These are phyloP conservation scores for Trypanosoma grayi DNA, from an alignment of 208 protist genomes.

Conservation along the genomic window DNA sequence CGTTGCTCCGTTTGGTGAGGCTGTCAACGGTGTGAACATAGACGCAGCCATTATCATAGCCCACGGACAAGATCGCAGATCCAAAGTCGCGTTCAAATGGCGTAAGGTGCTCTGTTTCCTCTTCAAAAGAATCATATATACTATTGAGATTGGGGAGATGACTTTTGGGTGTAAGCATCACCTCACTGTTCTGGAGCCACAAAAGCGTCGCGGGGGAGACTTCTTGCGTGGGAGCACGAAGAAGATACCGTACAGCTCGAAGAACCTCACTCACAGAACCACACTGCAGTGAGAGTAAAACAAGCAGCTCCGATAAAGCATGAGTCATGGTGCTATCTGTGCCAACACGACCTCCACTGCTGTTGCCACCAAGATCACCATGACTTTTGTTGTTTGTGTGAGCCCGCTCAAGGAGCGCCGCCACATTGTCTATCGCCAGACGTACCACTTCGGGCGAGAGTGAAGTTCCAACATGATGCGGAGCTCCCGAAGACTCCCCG, in stretches of 20 bases:
- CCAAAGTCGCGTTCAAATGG: conserved; percentile 35
- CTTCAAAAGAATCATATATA: conserved; percentile 46
- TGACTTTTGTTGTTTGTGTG: not conserved
- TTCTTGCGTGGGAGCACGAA: conserved; percentile 33
- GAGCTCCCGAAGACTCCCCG: conserved; percentile 31
- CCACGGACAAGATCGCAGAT: conserved; percentile 49
- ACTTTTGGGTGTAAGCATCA: conserved; percentile 37
- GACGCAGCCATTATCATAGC: conserved; percentile 46
- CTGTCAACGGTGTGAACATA: conserved; percentile 68
- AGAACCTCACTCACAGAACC: conserved; percentile 72
- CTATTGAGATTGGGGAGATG: conserved; percentile 50
- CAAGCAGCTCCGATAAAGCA: conserved; percentile 58
- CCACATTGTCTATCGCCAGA: conserved; percentile 58
- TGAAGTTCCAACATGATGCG: conserved; percentile 11
- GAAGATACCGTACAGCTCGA: conserved; percentile 53
- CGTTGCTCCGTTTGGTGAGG: conserved; percentile 53
- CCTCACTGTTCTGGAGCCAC: conserved; percentile 54
- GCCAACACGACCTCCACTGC: not conserved
- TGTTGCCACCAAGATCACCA: not conserved
- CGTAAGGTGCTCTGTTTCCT: conserved; percentile 52
- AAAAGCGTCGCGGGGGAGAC: conserved; percentile 35
- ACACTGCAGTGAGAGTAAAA: conserved; percentile 73
- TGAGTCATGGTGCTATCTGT: conserved; percentile 8
- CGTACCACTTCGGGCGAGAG: conserved; percentile 57
- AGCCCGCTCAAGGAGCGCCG: conserved; percentile 36